These are phyloP conservation scores for Trypanosoma rangeli DNA, from an alignment of 208 protist genomes.

Conservation along the genomic window DNA sequence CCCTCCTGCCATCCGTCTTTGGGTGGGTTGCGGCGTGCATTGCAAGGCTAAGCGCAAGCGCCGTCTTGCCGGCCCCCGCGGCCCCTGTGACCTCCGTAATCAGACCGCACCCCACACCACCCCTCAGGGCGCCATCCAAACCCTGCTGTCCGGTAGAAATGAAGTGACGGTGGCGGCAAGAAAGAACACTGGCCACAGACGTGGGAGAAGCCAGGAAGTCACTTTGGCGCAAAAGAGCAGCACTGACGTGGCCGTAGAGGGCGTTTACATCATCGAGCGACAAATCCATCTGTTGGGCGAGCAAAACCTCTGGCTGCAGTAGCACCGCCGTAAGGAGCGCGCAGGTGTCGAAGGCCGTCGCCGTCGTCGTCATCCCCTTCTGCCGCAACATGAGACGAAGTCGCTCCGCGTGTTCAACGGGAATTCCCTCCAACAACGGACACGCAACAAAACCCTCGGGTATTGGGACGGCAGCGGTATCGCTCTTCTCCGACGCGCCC, in stretches of 20 bases:
- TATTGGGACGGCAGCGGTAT: not conserved
- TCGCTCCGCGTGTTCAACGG: not conserved
- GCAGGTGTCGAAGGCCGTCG: not conserved
- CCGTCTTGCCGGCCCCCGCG: conserved; percentile 36
- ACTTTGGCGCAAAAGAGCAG: not conserved
- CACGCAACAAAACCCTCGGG: not conserved
- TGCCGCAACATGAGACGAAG: conserved; percentile 12
- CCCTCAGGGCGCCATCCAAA: conserved; percentile 50
- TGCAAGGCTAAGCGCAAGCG: conserved; percentile 28
- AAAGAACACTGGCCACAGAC: conserved; percentile 19
- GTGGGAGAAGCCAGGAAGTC: not conserved
- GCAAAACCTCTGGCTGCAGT: conserved; percentile 16
- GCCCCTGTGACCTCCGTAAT: conserved; percentile 60
- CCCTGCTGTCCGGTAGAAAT: conserved; percentile 42
- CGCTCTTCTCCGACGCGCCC: not conserved
- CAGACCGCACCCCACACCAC: conserved; percentile 45
- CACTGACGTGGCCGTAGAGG: conserved; percentile 22
- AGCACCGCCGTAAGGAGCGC: conserved; percentile 3
- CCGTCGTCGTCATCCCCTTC: not conserved
- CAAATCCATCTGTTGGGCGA: conserved; percentile 19
- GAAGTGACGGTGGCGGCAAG: not conserved
- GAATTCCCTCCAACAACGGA: not conserved
- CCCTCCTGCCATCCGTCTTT: not conserved
- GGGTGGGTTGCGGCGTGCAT: conserved; percentile 1
- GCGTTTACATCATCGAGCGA: conserved; percentile 22